Evolutionary conservation across 2,329 filamentous ascomycete species (phyloP).

Genomic region (Pezicula radicicola): DNA sequence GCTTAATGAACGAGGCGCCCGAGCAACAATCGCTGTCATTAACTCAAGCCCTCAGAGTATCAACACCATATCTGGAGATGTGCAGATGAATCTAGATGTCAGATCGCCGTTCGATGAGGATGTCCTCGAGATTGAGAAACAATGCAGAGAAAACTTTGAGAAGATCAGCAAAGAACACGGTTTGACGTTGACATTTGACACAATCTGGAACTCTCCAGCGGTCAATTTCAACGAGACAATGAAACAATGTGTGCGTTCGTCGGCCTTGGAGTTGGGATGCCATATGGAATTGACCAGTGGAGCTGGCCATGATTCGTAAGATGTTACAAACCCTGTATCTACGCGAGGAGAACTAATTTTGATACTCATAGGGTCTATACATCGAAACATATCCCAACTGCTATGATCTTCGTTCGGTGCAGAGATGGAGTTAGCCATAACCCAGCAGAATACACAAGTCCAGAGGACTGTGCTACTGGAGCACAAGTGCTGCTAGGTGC

Average conservation of each 20-base stretch:
- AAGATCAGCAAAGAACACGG: constrained; percentile 15
- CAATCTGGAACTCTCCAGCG: constrained; percentile 15
- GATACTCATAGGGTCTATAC: constrained; percentile 28
- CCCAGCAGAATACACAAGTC: constrained; percentile 17
- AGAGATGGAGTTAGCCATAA: constrained; percentile 24
- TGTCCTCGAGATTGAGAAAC: constrained; percentile 10
- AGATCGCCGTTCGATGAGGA: constrained; percentile 8
- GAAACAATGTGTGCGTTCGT: constrained; percentile 17
- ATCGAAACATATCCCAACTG: constrained; percentile 22
- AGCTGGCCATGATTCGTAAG: constrained; percentile 21
- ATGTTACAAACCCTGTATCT: background rate
- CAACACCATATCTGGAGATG: constrained; percentile 12
- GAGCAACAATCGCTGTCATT: constrained; percentile 20
- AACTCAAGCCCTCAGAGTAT: constrained; percentile 13
- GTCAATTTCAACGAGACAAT: constrained; percentile 18
- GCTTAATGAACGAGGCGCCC: background rate
- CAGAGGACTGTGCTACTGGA: constrained; percentile 42
- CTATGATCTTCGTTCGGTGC: constrained; percentile 27
- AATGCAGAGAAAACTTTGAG: constrained; percentile 8
- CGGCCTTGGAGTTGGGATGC: constrained; percentile 16
- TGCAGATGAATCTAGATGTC: constrained; percentile 11
- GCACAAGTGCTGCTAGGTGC: constrained; percentile 41
- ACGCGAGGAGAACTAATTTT: constrained; percentile 10
- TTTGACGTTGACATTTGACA: constrained; percentile 9
- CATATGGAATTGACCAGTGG: constrained; percentile 15